Evolutionary conservation across 208 protist genomes (phyloP).

Genomic region (Trypanosomatidae sp.): DNA sequence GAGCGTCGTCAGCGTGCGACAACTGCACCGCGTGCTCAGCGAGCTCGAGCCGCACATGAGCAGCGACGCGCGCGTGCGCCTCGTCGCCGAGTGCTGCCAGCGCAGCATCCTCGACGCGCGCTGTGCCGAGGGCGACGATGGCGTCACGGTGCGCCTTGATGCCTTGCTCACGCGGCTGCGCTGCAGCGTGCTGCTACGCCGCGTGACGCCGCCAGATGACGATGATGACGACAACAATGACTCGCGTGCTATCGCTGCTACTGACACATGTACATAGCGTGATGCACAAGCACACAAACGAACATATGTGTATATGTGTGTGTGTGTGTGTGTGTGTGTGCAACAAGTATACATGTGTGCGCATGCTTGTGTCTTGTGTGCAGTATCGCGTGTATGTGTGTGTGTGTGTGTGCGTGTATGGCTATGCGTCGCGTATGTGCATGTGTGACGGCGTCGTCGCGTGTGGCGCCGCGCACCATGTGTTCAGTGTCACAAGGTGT

Average conservation of each 20-base stretch:
- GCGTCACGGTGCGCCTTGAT: slow-evolving; percentile 20
- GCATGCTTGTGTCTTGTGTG: too few relatives aligned
- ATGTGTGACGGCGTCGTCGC: too few relatives aligned
- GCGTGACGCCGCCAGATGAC: slow-evolving; percentile 2
- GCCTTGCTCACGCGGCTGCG: slow-evolving; percentile 39
- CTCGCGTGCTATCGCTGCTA: neutral
- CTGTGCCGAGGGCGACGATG: slow-evolving; percentile 23
- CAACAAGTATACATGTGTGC: too few relatives aligned
- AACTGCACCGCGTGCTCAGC: slow-evolving; percentile 21
- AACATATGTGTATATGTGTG: too few relatives aligned
- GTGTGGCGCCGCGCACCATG: too few relatives aligned
- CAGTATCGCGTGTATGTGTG: too few relatives aligned
- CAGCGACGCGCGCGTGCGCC: slow-evolving; percentile 21
- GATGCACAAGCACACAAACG: slow-evolving; percentile 1
- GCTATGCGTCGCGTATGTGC: too few relatives aligned
- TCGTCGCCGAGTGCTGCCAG: slow-evolving; percentile 43
- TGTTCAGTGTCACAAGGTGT: too few relatives aligned
- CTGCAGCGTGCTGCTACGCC: slow-evolving; percentile 40
- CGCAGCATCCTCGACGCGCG: slow-evolving; percentile 47
- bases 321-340: too few relatives aligned
- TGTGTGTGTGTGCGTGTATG: too few relatives aligned
- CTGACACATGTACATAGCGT: neutral
- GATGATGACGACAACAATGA: neutral
- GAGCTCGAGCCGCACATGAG: slow-evolving; percentile 23
- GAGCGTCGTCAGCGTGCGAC: slow-evolving; percentile 23